Base-by-base conservation (phyloP, 1,139 yeast species). In the Trichomonascaceae sp. region DNA sequence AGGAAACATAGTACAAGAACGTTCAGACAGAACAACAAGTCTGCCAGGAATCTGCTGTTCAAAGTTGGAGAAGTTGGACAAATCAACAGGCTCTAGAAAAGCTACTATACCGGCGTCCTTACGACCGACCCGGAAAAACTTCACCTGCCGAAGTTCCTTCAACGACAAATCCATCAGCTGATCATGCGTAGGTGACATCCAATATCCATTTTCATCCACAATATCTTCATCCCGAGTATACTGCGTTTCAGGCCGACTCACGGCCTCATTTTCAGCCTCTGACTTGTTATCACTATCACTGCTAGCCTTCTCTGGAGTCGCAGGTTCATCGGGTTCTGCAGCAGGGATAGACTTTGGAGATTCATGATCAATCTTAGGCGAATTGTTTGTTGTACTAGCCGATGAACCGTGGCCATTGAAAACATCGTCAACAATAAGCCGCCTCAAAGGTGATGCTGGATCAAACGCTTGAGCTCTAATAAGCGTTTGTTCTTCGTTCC, bases 21-120 rank as follows among this genome's bases (percentile, higher is more conserved):
- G 82, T 41, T 80, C 74, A 41, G 78, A 79, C 63, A 95, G 84
- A 1, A 76, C 72, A 46, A 89, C 78, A 44, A 87, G 68, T 20
- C 79, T 79, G 18, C 93, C 93, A 38, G 85, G 77, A 47, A 93
- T 79, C 51, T 82, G 70, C 27, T 62, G 59, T 78, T 32, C 82
- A 76, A 60, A 86, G 69, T 60, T 78, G 73, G 54, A 77, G 60
- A 85, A 76, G 10, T 82, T 73, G 0, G 95, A 80, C 58, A 93
- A 76, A 69, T 93, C 98, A 47, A 93, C 95, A 0, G 97, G 95
- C 52, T 78, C 75, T 52, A 83, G 68, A 66, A 90, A 95, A 65
- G 84, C 85, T 52, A 93, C 79, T 54, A 78, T 75, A 50, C 99
- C 99, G 65, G 75, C 83, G 49, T 87, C 86, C 59, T 79, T 79